A percentile compares a stretch with the other conserved stretches of the same genome.
Evolutionary conservation across 176 grass and related monocot species (phyloP).

Genomic region (Melocanna baccifera): DNA sequence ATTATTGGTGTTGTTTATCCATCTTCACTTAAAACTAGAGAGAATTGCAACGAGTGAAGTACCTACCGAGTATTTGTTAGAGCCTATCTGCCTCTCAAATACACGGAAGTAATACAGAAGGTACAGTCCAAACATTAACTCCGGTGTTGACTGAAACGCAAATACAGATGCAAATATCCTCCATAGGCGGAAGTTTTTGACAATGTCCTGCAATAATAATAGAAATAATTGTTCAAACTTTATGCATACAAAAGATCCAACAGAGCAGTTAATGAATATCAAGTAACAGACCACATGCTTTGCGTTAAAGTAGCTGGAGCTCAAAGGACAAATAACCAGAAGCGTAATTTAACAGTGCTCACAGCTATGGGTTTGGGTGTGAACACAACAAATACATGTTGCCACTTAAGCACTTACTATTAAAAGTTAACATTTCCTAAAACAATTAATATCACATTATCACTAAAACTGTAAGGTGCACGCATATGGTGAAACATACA

Average conservation of each 20-base stretch:
- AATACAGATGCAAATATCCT: conserved; percentile 68
- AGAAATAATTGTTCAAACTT: conserved; percentile 15
- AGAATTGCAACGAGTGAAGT: neutral
- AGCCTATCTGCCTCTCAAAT: conserved; percentile 97
- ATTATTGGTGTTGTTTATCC: neutral
- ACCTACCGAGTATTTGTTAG: conserved; percentile 89
- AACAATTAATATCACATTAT: conserved; percentile 14
- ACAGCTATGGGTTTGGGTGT: neutral
- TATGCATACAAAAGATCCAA: neutral
- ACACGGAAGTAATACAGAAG: conserved; percentile 98
- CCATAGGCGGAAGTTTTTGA: conserved; percentile 67
- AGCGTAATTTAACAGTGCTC: neutral
- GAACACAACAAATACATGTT: neutral
- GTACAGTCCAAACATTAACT: conserved; percentile 83
- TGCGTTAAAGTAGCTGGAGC: neutral
- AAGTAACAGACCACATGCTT: conserved; percentile 13
- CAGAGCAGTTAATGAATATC: neutral
- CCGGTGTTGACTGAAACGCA: conserved; percentile 81
- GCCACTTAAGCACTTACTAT: neutral
- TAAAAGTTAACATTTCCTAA: neutral
- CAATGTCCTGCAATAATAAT: conserved; percentile 62
- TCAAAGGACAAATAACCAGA: neutral
- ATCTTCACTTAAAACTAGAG: neutral
- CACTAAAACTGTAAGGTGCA: neutral
- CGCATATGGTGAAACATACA: neutral